Base-by-base conservation (phyloP, 1,284 basidiomycete species). In the Heterobasidion parviporum region DNA sequence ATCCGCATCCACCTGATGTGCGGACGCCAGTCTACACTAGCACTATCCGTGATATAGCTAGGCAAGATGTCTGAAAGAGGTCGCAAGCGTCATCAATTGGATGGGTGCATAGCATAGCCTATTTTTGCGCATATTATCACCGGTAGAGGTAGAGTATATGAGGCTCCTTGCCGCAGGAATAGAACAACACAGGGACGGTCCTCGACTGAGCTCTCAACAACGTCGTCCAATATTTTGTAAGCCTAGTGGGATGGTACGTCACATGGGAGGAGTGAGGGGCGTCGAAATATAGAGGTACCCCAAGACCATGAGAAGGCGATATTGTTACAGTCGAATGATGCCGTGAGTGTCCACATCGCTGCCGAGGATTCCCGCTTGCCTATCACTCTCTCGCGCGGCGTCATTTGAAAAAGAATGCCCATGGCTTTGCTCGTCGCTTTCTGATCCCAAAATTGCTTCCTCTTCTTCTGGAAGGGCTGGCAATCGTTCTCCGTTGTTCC, bases 241-340 rank as follows among this genome's bases (percentile, higher is more conserved):
- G 26, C 26, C 26, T 26, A 26, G 26, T 6, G 26, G 26, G 26
- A 26, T 4, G 26, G 26, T 26, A 26, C 26, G 38, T 41, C 38
- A 41, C 38, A n/a, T 12, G 6, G 8, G 8, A 41, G 38, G 5
- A 26, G 2, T 5, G 26, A 26, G 38, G 38, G 6, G 7, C 2
- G 38, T 41, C 38, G 26, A 26, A 26, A 26, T 41, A 41, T 10
- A 41, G 18, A 18, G 18, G 38, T 41, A 41, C 38, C 3, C 38
- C 12, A 41, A n/a, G 38, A 41, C 38, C 26, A 26, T 26, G 26
- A 26, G n/a, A n/a, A 41, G 26, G 15, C 12, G 15, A 26, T 49
- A 33, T 6, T 20, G 8, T 49, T 59, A 71, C 56, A 71, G 60
- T 45, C 68, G 67, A 57, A 72, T 70, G 45, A 70, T 65, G 6